phyloP scores from a whole-genome alignment of 495 filamentous ascomycete genomes.

The Aspergillus taichungensis region DNA sequence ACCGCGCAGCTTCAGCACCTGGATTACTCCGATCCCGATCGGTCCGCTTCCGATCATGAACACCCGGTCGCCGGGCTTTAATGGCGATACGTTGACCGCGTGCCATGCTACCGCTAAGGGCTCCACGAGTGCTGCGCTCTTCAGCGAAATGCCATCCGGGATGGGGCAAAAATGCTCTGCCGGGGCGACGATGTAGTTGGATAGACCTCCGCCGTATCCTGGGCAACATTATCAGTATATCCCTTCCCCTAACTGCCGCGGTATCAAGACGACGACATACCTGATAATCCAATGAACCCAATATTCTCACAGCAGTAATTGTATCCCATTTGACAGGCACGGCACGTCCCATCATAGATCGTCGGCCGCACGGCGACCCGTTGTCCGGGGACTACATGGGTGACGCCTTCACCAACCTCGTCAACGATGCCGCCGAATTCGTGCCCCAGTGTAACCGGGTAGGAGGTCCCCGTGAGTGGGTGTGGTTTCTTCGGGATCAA shows the following conservation, averaged over 20 bases:
- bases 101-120: slow-evolving; percentile 60
- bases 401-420: slow-evolving; percentile 47
- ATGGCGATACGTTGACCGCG: slow-evolving; percentile 45
- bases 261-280: too few species aligned
- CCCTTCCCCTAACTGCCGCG: not conserved
- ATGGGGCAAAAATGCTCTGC: slow-evolving; percentile 20
- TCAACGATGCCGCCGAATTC: slow-evolving; percentile 51
- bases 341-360: slow-evolving; percentile 50
- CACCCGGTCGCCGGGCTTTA: slow-evolving; percentile 40
- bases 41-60: slow-evolving; percentile 55
- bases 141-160: slow-evolving; percentile 10
- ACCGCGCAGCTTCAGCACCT: slow-evolving; percentile 42
- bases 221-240: not conserved
- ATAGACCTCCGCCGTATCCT: slow-evolving; percentile 23
- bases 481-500: slow-evolving; percentile 45
- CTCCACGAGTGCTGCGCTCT: slow-evolving; percentile 44
- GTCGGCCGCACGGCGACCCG: slow-evolving; percentile 50
- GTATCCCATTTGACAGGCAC: slow-evolving; percentile 41
- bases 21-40: slow-evolving; percentile 54
- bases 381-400: slow-evolving; percentile 41
- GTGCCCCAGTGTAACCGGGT: slow-evolving; percentile 51
- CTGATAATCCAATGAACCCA: slow-evolving; percentile 53
- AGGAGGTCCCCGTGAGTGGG: slow-evolving; percentile 42
- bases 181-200: slow-evolving; percentile 19
- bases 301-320: slow-evolving; percentile 51